Evolutionary conservation across 1,284 basidiomycete genomes (phyloP).

Genomic region (Rhodotorula mucilaginosa): DNA sequence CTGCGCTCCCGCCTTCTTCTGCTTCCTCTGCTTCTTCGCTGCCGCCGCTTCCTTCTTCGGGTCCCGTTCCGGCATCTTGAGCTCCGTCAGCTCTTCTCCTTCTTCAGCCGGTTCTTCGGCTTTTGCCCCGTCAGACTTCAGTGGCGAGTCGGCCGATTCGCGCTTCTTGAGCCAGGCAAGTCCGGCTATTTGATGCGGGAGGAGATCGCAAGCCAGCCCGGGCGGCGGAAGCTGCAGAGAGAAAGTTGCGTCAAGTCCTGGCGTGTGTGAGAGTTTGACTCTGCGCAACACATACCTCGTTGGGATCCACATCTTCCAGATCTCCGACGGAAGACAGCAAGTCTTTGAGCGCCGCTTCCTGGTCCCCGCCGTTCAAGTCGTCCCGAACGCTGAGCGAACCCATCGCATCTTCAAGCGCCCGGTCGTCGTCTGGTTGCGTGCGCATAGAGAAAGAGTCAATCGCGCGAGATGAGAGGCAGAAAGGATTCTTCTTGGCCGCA

Average conservation of each 20-base stretch:
- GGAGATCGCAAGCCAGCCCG: slow-evolving; percentile 34
- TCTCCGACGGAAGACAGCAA: slow-evolving; percentile 33
- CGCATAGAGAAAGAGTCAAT: not conserved
- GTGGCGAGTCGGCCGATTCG: slow-evolving; percentile 12
- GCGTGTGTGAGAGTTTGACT: not conserved
- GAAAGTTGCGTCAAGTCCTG: not conserved
- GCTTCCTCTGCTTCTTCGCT: not conserved
- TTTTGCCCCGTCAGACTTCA: not conserved
- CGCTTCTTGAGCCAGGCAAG: slow-evolving; percentile 41
- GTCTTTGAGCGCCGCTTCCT: slow-evolving; percentile 34
- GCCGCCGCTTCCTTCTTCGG: too few relatives aligned
- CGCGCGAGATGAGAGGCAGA: not conserved
- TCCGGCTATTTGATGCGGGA: slow-evolving; percentile 42
- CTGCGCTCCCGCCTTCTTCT: slow-evolving; percentile 1
- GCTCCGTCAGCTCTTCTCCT: not conserved
- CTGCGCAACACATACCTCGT: slow-evolving; percentile 1
- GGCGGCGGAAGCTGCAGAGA: slow-evolving; percentile 2
- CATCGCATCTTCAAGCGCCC: slow-evolving; percentile 1
- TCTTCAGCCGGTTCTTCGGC: not conserved
- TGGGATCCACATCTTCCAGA: slow-evolving; percentile 27
- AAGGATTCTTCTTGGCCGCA: too few relatives aligned
- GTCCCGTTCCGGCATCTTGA: not conserved
- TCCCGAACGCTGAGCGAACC: slow-evolving; percentile 17
- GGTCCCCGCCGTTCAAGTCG: slow-evolving; percentile 13
- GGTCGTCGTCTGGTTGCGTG: slow-evolving; percentile 8